These are phyloP conservation scores for Penicillium robsamsonii DNA, from an alignment of 495 filamentous ascomycete species.

Conservation along the genomic window DNA sequence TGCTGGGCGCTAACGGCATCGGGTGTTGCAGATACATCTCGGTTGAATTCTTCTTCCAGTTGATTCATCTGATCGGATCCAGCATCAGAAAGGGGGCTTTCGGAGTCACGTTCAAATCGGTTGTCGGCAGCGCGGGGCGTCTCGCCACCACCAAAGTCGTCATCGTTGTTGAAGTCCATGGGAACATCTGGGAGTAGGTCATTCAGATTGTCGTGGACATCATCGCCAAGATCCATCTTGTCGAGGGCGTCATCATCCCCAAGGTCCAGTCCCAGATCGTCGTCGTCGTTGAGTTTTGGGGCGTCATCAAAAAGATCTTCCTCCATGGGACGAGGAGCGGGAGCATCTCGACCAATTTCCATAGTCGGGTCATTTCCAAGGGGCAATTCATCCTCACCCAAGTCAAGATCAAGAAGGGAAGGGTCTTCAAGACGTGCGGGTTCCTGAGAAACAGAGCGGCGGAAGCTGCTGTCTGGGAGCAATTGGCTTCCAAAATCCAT, in stretches of 20 bases:
- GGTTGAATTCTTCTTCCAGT: conserved; percentile 63
- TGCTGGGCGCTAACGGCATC: conserved; percentile 55
- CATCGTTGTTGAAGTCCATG: conserved; percentile 49
- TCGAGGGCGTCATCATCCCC: conserved; percentile 51
- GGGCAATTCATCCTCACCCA: conserved; percentile 50
- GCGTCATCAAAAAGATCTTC: conserved; percentile 74
- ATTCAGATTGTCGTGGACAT: conserved; percentile 36
- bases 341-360: conserved; percentile 82
- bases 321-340: conserved; percentile 59
- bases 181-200: conserved; percentile 36
- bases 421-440: conserved; percentile 50
- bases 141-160: conserved; percentile 31
- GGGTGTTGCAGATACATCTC: conserved; percentile 53
- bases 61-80: conserved; percentile 30
- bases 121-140: conserved; percentile 55
- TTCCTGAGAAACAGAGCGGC: conserved; percentile 50
- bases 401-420: conserved; percentile 49
- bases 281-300: conserved; percentile 46
- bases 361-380: conserved; percentile 60
- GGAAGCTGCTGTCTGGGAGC: conserved; percentile 59
- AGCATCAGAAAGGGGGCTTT: conserved; percentile 41
- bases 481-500: conserved; percentile 65
- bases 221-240: conserved; percentile 36
- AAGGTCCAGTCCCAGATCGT: conserved; percentile 50
- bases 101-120: conserved; percentile 61